phyloP scores from a whole-genome alignment of 179 eudicot species.

The Beta lomatogona region DNA sequence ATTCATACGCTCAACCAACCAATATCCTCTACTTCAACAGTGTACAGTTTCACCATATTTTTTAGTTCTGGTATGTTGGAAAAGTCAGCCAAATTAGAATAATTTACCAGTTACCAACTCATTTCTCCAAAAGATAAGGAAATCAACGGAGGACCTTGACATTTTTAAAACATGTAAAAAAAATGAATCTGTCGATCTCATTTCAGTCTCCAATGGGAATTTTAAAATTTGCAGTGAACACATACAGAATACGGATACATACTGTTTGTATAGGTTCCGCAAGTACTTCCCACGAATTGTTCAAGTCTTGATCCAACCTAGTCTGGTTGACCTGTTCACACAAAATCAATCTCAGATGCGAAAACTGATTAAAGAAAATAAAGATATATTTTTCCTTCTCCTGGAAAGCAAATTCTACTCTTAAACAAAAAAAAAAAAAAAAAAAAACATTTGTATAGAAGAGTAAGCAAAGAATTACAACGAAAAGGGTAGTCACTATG shows the following conservation, averaged over 20 bases:
- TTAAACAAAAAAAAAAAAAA: no score
- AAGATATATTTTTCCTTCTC: not conserved
- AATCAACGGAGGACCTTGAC: not conserved
- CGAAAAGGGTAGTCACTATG: not conserved
- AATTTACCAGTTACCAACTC: not conserved
- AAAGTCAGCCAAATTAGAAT: not conserved
- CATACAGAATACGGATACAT: slow-evolving; percentile 28
- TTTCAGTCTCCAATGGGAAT: not conserved
- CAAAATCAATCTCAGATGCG: not conserved
- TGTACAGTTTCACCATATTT: not conserved
- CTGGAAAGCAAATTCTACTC: not conserved
- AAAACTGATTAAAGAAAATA: not conserved
- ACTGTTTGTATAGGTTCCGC: slow-evolving; percentile 99
- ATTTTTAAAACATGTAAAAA: not conserved
- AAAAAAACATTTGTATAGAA: not conserved
- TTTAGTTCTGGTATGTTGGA: not conserved
- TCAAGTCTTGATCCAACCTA: slow-evolving; percentile 69
- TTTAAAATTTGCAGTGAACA: not conserved
- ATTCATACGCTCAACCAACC: not conserved
- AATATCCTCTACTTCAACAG: not conserved
- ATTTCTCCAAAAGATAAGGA: not conserved
- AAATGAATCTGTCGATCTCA: not conserved
- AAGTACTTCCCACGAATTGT: slow-evolving; percentile 94
- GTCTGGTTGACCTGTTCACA: slow-evolving; percentile 75
- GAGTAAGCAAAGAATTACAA: not conserved